phyloP scores from a whole-genome alignment of 495 filamentous ascomycete species.

The Rostrohypoxylon terebratum region DNA sequence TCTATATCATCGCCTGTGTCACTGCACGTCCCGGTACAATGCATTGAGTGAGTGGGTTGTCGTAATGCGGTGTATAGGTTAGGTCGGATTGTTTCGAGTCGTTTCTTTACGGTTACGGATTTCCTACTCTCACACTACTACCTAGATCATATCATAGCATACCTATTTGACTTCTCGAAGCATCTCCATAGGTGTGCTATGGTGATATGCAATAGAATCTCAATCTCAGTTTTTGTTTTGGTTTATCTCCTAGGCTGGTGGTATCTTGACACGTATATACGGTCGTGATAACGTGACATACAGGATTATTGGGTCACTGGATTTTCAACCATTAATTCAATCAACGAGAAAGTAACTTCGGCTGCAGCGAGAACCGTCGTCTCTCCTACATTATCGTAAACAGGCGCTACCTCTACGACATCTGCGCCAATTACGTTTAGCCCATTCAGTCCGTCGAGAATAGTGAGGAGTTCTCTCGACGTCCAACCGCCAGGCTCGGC shows the following conservation, averaged over 20 bases:
- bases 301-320: conserved; percentile 41
- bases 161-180: conserved; percentile 23
- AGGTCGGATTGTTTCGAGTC: conserved; percentile 28
- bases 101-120: conserved; percentile 29
- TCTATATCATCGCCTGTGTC: conserved; percentile 16
- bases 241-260: not conserved
- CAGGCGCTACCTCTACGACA: conserved; percentile 78
- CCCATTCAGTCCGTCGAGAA: conserved; percentile 66
- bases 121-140: conserved; percentile 25
- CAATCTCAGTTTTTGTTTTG: conserved; percentile 9
- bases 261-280: not conserved
- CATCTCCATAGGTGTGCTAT: conserved; percentile 29
- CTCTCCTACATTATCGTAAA: conserved; percentile 77
- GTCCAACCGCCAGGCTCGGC: conserved; percentile 90
- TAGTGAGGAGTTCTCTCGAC: conserved; percentile 72
- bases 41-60: conserved; percentile 29
- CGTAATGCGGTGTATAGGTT: conserved; percentile 38
- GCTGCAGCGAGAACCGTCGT: conserved; percentile 76
- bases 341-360: conserved; percentile 51
- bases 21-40: conserved; percentile 13
- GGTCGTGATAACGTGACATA: not conserved
- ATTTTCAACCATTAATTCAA: conserved; percentile 55
- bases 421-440: conserved; percentile 83
- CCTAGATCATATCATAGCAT: conserved; percentile 35
- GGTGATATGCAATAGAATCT: conserved; percentile 35